These are phyloP conservation scores for Alternaria arbusti DNA, from an alignment of 2,329 filamentous ascomycete genomes.

Conservation along the genomic window DNA sequence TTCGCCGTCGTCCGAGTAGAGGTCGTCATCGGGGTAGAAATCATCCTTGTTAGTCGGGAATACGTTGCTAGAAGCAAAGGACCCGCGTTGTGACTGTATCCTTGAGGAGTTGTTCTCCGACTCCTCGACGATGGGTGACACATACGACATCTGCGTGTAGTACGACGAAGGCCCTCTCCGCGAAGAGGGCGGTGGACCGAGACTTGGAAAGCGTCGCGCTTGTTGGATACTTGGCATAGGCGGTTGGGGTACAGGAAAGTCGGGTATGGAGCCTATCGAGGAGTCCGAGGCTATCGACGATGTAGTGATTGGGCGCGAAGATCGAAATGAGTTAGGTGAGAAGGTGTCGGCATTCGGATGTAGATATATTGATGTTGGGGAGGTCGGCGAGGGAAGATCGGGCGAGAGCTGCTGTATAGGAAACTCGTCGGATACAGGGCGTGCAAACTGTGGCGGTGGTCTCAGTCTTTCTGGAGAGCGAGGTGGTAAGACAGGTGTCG, in stretches of 20 bases:
- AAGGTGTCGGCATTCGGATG: constrained; percentile 43
- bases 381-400: constrained; percentile 25
- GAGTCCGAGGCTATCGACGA: constrained; percentile 50
- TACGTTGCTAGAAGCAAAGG: constrained; percentile 57
- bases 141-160: constrained; percentile 56
- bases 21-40: constrained; percentile 49
- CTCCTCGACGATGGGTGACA: constrained; percentile 58
- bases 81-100: constrained; percentile 50
- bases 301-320: constrained; percentile 45
- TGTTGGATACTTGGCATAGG: constrained; percentile 44
- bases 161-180: constrained; percentile 57
- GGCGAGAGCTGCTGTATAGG: constrained; percentile 40
- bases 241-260: constrained; percentile 49
- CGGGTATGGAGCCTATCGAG: constrained; percentile 50
- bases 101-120: constrained; percentile 54
- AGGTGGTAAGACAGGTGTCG: constrained; percentile 30
- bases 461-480: constrained; percentile 43
- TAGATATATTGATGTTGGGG: constrained; percentile 25
- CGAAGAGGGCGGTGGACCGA: constrained; percentile 58
- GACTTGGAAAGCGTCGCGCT: constrained; percentile 48
- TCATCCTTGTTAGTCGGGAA: constrained; percentile 52
- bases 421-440: constrained; percentile 46
- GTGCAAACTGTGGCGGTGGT: constrained; percentile 51
- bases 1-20: constrained; percentile 48
- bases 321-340: constrained; percentile 38